Base-by-base conservation (phyloP, 1,284 basidiomycete genomes). In the Amylostereum areolatum region DNA sequence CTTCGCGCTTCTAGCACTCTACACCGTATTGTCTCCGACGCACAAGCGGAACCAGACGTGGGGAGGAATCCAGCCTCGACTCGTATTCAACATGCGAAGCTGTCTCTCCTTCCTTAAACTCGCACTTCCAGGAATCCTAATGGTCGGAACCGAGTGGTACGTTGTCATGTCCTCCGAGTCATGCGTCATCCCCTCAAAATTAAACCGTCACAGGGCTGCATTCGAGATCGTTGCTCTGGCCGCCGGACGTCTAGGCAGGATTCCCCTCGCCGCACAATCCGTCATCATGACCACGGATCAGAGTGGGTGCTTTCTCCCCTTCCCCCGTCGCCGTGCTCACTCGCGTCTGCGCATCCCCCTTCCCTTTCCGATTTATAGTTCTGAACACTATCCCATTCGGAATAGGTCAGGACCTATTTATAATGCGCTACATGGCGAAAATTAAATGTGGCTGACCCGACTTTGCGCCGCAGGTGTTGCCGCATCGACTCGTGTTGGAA, bases 231-330 rank as follows among this genome's bases (percentile, higher is more conserved):
- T 89, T 5, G 86, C 85, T 4, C 66, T 89, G 24, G 83, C 83
- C n/a, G 86, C 87, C 7, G 85, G 84, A 12, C 70, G 78, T 24
- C 68, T 90, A 1, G 85, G 85, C 7, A 59, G 75, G n/a, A 61
- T 84, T 34, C 69, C 85, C 1, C 71, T 89, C 18, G 85, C 83
- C 3, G 84, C 84, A 2, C 86, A 90, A 59, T 83, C 83, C 1
- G 81, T 88, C 37, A 87, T 89, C 51, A 88, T 89, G 83, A 89
- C 87, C n/a, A 78, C 81, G 9, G 87, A 89, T 60, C 86, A 89
- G 64, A 82, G 85, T 84, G 52, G 52, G 68, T 57, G 10, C n/a
- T 27, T n/a, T 2, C 18, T 29, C 18, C 7, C 24, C 12, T n/a
- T 33, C 25, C n/a, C 34, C 9, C 39, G 31, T 41, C 24, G 28